Evolutionary conservation across 176 grass and related monocot genomes (phyloP).

Genomic region (Lolium multiflorum): DNA sequence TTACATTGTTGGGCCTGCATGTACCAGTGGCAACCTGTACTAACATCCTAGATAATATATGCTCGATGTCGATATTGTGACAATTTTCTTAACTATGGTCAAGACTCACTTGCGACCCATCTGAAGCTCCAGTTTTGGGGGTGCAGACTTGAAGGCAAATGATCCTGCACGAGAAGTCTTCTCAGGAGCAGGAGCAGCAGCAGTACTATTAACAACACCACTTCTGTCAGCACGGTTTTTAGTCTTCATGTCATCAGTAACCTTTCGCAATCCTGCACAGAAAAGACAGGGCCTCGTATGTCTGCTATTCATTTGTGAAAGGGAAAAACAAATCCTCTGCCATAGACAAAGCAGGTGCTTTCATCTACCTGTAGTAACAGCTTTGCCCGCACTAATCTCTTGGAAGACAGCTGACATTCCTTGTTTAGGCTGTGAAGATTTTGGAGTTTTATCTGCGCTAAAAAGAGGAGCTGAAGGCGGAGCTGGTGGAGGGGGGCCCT

Average conservation of each 20-base stretch:
- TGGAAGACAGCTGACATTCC: slow-evolving; percentile 96
- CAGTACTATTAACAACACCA: slow-evolving; percentile 59
- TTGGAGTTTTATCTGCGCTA: slow-evolving; percentile 53
- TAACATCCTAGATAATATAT: slow-evolving; percentile 6
- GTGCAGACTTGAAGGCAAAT: slow-evolving; percentile 70
- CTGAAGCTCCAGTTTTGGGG: slow-evolving; percentile 95
- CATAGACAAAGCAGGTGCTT: slow-evolving; percentile 22
- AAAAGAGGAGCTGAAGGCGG: slow-evolving; percentile 72
- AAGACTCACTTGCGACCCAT: slow-evolving; percentile 95
- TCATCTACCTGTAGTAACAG: slow-evolving; percentile 73
- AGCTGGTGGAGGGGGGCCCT: slow-evolving; percentile 68
- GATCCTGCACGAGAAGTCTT: slow-evolving; percentile 62
- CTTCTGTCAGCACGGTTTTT: slow-evolving; percentile 89
- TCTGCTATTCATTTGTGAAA: neutral
- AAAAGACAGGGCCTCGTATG: slow-evolving; percentile 22
- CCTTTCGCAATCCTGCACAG: slow-evolving; percentile 81
- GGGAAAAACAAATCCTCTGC: slow-evolving; percentile 17
- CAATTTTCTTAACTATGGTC: neutral
- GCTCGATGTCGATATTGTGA: neutral
- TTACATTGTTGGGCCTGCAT: slow-evolving; percentile 9
- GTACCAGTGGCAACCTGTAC: neutral
- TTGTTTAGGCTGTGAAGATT: slow-evolving; percentile 68
- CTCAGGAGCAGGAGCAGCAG: slow-evolving; percentile 49
- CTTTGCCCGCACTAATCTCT: slow-evolving; percentile 82
- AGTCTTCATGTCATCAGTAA: slow-evolving; percentile 92